Conservation (phyloP, 1,284 basidiomycete genomes). For the Ceratobasidium sp. region DNA sequence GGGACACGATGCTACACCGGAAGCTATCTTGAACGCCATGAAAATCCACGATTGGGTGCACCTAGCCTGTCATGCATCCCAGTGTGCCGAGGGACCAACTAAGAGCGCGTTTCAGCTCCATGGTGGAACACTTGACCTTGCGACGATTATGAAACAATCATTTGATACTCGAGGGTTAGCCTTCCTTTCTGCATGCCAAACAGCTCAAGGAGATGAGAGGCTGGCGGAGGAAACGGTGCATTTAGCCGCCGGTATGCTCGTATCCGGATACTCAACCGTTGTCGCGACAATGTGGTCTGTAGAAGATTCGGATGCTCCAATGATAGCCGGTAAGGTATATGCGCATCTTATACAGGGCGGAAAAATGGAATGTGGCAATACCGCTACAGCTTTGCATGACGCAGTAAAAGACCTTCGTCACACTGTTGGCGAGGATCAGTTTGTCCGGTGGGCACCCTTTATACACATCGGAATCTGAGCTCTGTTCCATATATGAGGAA, state of each 20-base stretch:
- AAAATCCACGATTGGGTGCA: constrained; percentile 5
- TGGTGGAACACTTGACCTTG: background rate
- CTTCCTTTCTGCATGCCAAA: constrained; percentile 34
- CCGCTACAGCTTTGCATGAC: background rate
- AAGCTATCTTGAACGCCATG: background rate
- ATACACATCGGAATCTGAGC: constrained; percentile 15
- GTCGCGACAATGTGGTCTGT: constrained; percentile 34
- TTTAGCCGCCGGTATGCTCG: constrained; percentile 16
- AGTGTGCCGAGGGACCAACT: background rate
- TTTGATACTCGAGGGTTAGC: background rate
- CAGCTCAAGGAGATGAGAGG: constrained; percentile 2
- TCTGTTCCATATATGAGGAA: too few relatives aligned
- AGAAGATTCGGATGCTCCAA: constrained; percentile 15
- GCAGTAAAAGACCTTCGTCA: background rate
- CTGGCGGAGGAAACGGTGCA: constrained; percentile 21
- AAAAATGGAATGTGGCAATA: background rate
- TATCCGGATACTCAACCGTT: constrained; percentile 10
- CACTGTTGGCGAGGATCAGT: background rate
- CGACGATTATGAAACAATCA: background rate
- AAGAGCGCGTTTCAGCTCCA: background rate
- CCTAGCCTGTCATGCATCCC: constrained; percentile 22
- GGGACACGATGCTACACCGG: background rate
- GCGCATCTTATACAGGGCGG: background rate
- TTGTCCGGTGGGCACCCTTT: background rate
- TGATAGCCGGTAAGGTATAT: constrained; percentile 28